Evolutionary conservation across 148 eudicot species (phyloP), one percentile per base, ranked within the genome.

Genomic region (Nyssa sinensis): DNA sequence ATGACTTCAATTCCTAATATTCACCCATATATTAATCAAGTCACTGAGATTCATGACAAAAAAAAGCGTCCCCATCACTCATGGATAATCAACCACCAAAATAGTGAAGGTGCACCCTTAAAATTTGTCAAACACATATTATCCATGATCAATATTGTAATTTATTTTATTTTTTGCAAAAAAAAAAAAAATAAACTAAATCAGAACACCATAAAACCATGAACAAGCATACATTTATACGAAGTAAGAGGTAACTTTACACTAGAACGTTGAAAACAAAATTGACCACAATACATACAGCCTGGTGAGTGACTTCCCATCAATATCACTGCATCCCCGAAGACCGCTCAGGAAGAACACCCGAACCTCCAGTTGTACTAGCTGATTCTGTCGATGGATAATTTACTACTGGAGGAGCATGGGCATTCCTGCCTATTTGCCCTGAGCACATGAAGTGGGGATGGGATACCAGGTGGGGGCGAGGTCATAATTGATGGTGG

Each of bases 401-500:
- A 47, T 19, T 73, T 17, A 32, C 73, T 8, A 57, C 71, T 29
- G 35, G 80, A n/a, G n/a, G n/a, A 55, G 61, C 41, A 32, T 39
- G 53, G 16, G 66, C 57, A 60, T 51, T 66, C 70, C 57, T 60
- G 75, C 31, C n/a, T 81, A 57, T 83, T 78, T 3, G 76, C 72
- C 68, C 65, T 33, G 33, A 66, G 69, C 31, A 67, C 31, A 6
- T 83, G 74, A 23, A 76, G 21, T 34, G 51, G 75, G 49, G 83
- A 32, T 33, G 81, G 67, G 16, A 67, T 32, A 72, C 70, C 70
- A 16, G 75, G 77, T n/a, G 78, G 58, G 27, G 77, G 73, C 19
- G 81, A 16, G 25, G 67, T 16, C 59, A 70, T 28, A 72, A 25
- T 73, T 29, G 77, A 28, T 7, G 75, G 64, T 27, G 89, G 85